These are phyloP conservation scores for Colletotrichum gloeosporioides DNA, from an alignment of 2,329 filamentous ascomycete species.

Conservation along the genomic window DNA sequence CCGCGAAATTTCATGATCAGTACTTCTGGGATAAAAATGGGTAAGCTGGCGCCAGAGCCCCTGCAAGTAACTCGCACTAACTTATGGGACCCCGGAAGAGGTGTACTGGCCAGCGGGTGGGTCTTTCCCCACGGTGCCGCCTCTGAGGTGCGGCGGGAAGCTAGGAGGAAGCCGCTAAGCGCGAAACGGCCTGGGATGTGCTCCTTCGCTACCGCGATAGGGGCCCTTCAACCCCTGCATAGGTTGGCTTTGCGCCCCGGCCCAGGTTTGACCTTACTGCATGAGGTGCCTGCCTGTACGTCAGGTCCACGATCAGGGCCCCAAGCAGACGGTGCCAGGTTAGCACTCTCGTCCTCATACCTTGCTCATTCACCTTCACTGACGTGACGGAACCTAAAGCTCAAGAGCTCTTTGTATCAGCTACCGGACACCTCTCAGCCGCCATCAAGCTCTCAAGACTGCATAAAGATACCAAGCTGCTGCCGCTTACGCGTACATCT, in stretches of 20 bases:
- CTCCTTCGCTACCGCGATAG: not conserved
- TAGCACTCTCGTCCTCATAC: not conserved
- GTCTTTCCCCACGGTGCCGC: not conserved
- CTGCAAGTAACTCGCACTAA: too few species aligned
- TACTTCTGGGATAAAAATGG: too few species aligned
- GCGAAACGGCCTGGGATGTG: conserved; percentile 3
- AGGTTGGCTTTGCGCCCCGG: not conserved
- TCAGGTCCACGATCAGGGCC: not conserved
- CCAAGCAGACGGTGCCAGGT: not conserved
- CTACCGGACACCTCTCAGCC: not conserved
- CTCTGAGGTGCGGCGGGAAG: not conserved
- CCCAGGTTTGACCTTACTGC: not conserved
- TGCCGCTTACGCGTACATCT: not conserved
- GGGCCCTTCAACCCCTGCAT: not conserved
- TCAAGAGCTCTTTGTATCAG: not conserved
- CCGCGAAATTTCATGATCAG: too few species aligned
- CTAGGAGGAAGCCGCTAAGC: not conserved
- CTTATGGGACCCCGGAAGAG: too few species aligned
- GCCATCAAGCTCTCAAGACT: not conserved
- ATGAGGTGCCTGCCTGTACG: not conserved
- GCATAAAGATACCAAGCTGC: not conserved
- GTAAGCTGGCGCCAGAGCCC: too few species aligned
- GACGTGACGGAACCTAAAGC: not conserved
- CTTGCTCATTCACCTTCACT: not conserved
- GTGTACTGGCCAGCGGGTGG: not conserved